Evolutionary conservation across 1,284 basidiomycete species (phyloP), one percentile per base, ranked within the genome.

Genomic region (Ustilago loliicola): DNA sequence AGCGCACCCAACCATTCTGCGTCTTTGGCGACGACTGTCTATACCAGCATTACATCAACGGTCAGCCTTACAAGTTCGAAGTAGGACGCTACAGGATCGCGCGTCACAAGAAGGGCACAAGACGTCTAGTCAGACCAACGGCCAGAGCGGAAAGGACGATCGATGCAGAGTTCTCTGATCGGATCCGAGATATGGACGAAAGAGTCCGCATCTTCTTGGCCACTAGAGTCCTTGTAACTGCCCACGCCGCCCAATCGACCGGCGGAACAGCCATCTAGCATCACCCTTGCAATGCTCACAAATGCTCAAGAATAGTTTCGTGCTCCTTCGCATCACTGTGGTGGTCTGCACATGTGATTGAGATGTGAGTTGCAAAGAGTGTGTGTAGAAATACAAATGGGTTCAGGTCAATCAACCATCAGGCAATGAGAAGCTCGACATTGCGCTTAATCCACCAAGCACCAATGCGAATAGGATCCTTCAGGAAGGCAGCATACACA

Each of bases 381-480:
- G 6, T 23, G 23, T 9, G 19, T 53, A 34, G 5, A 42, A 53
- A 40, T 25, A 48, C 57, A 48, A 23, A 23, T 59, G 48, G 10
- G 3, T 32, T 13, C 5, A 4, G 11, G 19, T 21, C 53, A 15
- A 27, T 7, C 7, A 17, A 27, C 3, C 21, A 32, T 64, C 54
- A 79, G 27, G 77, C 77, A 30, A 79, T 72, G 17, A 68, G 61
- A 19, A 57, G 50, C 58, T 79, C 77, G 25, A 79, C 53, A 7
- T 64, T 72, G 36, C 77, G 54, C 69, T 79, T 79, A 30, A 79
- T 54, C 72, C 70, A 75, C 77, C 77, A 79, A 17, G 72, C 72
- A 2, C 62, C 68, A 32, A 79, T 66, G 1, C 55, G 38, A 10
- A 76, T 32, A 13, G 77, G 77, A 52, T 74, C 72, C 50, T 36